Base-by-base conservation (phyloP, 2,329 filamentous ascomycete species). In the Ophiostoma perfectum region DNA sequence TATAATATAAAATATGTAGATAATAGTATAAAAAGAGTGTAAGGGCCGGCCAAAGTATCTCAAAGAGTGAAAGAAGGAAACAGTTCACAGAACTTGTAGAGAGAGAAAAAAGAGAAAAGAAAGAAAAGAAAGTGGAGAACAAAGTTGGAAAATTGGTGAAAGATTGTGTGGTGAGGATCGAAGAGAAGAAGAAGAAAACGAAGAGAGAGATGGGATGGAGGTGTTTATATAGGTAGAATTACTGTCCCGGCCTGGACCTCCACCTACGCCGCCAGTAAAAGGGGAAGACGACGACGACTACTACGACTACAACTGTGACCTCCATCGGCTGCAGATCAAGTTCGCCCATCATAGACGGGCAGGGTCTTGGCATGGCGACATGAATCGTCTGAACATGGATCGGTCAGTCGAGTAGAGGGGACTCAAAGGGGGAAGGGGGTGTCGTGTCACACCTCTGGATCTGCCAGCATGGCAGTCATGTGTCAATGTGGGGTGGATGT, bases 41-140 rank as follows among this genome's bases (percentile, higher is more conserved):
- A 58, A 27, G 67, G 66, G 66, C 66, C 62, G 42, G 65, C 66
- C 68, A 14, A 42, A 14, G 16, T 36, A 47, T 63, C 58, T 58
- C n/a, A 65, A 65, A 12, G 55, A 65, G 39, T 64, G 52, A 73
- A 72, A 70, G 72, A 73, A 73, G 72, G 12, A 66, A 73, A 72
- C 66, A 69, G 72, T 73, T 73, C 72, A 68, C 72, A 71, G 68
- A 71, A 71, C 65, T 41, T 68, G 60, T 67, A 18, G 42, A 49
- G 65, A 62, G 27, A 44, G 18, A 18, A 42, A 18, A 65, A 66
- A 64, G 49, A 49, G 52, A 68, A 18, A 42, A 18, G 62, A 66
- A 64, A 52, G 49, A 63, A 68, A 68, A 66, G 55, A 69, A 49
- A 69, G 68, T 60, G 68, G 67, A 67, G 55, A 65, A 69, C 68